A percentile compares a stretch with the other conserved stretches of the same genome.
phyloP scores from a whole-genome alignment of 805 yeast genomes.

The Wickerhamomyces tratensis region DNA sequence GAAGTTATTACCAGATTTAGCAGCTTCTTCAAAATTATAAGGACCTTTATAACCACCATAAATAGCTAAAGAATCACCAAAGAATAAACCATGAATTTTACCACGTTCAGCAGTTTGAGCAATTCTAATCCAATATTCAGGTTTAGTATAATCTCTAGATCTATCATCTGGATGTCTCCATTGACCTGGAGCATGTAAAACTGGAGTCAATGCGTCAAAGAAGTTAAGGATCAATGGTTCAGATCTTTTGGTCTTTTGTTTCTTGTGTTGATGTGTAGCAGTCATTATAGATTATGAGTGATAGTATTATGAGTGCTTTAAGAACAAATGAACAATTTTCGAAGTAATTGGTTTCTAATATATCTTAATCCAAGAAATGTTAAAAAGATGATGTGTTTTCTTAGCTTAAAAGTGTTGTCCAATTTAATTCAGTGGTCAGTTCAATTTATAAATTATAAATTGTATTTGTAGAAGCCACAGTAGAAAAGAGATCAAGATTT shows the following conservation, averaged over 20 bases:
- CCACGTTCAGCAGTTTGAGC: slow-evolving; percentile 27
- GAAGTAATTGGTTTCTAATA: too few relatives aligned
- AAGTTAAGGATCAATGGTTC: slow-evolving; percentile 1
- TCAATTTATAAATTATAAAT: too few relatives aligned
- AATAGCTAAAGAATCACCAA: slow-evolving; percentile 28
- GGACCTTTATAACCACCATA: slow-evolving; percentile 31
- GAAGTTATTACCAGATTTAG: slow-evolving; percentile 16
- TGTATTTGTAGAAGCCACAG: too few relatives aligned
- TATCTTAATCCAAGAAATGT: too few relatives aligned
- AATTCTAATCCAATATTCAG: slow-evolving; percentile 25
- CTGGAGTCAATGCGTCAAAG: slow-evolving; percentile 1
- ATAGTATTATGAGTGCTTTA: too few relatives aligned
- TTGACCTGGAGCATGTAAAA: neutral
- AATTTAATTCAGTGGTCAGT: too few relatives aligned
- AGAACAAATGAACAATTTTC: too few relatives aligned
- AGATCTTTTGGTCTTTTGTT: neutral
- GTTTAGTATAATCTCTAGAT: slow-evolving; percentile 4
- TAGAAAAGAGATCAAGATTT: too few relatives aligned
- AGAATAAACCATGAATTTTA: slow-evolving; percentile 24
- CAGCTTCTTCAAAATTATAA: slow-evolving; percentile 21
- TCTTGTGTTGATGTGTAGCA: neutral
- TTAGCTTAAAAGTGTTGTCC: too few relatives aligned
- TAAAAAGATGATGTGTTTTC: too few relatives aligned
- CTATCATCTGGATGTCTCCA: slow-evolving; percentile 4
- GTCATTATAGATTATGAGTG: too few relatives aligned